A percentile compares a stretch with the other conserved stretches of the same genome.
phyloP scores from a whole-genome alignment of 306 rosid species.

The Nissolia schottii region DNA sequence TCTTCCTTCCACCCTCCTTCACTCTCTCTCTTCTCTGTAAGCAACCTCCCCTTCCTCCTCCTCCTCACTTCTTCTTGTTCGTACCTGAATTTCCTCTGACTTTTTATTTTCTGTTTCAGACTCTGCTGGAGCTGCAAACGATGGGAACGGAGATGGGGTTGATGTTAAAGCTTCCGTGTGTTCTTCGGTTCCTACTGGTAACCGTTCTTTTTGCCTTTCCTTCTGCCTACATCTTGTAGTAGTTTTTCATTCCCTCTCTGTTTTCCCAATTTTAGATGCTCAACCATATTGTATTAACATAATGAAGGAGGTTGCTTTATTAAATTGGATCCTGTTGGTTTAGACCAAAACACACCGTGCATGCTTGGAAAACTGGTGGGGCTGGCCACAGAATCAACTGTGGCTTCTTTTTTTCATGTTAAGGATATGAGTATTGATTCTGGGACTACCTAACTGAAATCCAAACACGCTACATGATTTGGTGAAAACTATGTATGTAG shows the following conservation, averaged over 20 bases:
- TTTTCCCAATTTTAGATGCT: background rate
- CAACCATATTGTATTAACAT: background rate
- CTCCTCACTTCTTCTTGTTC: background rate
- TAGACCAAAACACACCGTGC: no score
- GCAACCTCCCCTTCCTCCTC: background rate
- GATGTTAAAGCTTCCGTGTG: slow-evolving; percentile 41
- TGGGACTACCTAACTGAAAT: no score
- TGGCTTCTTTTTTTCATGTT: no score
- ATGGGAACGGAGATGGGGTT: slow-evolving; percentile 28
- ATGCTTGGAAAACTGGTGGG: no score
- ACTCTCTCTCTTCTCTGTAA: slow-evolving; percentile 45
- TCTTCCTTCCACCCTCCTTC: slow-evolving; percentile 42
- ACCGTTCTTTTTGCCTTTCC: background rate
- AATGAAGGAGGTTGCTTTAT: background rate
- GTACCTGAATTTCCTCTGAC: background rate
- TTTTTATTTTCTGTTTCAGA: slow-evolving; percentile 32
- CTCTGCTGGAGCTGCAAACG: slow-evolving; percentile 38
- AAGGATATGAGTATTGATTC: no score
- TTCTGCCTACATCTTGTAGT: background rate
- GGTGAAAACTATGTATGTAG: no score
- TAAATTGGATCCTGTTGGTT: background rate
- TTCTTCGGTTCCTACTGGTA: slow-evolving; percentile 62
- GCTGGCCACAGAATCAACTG: no score
- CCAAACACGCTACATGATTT: no score
- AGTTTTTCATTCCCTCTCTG: background rate